These are phyloP conservation scores for Phytophthora brassicae DNA, from an alignment of 352 stramenopile species.

Conservation along the genomic window DNA sequence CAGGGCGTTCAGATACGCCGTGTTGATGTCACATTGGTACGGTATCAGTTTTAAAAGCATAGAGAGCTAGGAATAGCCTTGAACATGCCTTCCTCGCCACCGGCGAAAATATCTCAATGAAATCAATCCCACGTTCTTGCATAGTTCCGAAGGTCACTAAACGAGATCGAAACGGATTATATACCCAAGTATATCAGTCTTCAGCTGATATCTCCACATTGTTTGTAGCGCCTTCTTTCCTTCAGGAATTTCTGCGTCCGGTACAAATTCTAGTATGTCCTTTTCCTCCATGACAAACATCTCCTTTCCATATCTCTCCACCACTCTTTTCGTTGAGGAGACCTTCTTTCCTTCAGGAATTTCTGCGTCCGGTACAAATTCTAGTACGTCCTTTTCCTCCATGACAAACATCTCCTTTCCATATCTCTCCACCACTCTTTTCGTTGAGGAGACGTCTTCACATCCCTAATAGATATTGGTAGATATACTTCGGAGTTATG, in stretches of 20 bases:
- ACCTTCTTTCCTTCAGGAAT: not conserved
- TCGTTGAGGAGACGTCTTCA: not conserved
- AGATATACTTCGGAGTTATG: not conserved
- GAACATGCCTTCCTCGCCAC: not conserved
- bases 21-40: constrained; percentile 8
- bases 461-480: not conserved
- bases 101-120: constrained; percentile 5
- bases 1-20: constrained; percentile 2
- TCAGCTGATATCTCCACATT: constrained; percentile 3
- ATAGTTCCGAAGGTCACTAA: not conserved
- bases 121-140: constrained; percentile 1
- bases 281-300: constrained; percentile 7
- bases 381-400: constrained; percentile 7
- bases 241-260: not conserved
- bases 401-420: constrained; percentile 1
- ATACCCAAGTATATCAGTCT: not conserved
- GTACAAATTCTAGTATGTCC: not conserved
- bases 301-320: constrained; percentile 8
- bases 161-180: not conserved
- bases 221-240: not conserved
- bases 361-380: not conserved
- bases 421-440: constrained; percentile 9
- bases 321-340: not conserved
- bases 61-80: not conserved
- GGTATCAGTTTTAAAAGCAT: not conserved